phyloP scores from a whole-genome alignment of 345 rosid genomes.

The Linum trigynum region DNA sequence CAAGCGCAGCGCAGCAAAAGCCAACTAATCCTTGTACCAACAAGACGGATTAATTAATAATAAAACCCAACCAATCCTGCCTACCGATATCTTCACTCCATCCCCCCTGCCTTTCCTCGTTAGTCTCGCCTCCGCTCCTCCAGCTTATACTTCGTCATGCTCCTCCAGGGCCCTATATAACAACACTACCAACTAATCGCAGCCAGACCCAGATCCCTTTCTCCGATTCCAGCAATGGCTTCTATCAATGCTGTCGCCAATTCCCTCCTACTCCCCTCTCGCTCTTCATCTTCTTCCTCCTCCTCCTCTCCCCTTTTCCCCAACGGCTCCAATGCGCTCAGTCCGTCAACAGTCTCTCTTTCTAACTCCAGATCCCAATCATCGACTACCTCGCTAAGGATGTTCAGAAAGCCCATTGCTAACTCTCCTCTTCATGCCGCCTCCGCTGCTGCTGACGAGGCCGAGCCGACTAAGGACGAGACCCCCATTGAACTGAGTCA shows the following conservation, averaged over 20 bases:
- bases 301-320: conserved; percentile 1
- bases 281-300: conserved; percentile 1
- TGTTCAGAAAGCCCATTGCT: conserved; percentile 8
- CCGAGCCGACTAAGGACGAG: conserved; percentile 20
- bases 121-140: background rate
- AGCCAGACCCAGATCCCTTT: background rate
- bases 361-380: conserved; percentile 7
- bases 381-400: conserved; percentile 6
- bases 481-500: conserved; percentile 44
- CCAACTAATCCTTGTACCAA: too few species aligned
- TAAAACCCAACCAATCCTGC: too few species aligned
- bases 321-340: background rate
- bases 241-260: conserved; percentile 10
- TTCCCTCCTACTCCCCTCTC: conserved; percentile 10
- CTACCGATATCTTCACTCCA: too few species aligned
- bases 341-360: conserved; percentile 15
- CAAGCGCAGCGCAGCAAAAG: too few species aligned
- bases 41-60: too few species aligned
- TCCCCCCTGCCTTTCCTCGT: background rate
- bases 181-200: background rate
- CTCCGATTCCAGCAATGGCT: background rate
- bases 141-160: background rate
- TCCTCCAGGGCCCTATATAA: background rate
- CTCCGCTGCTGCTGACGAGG: conserved; percentile 16
- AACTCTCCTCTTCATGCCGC: conserved; percentile 28